Percentiles rank a stretch among this genome's conserved stretches.
Evolutionary conservation across 805 yeast species (phyloP).

Genomic region (Wickerhamomyces tratensis): DNA sequence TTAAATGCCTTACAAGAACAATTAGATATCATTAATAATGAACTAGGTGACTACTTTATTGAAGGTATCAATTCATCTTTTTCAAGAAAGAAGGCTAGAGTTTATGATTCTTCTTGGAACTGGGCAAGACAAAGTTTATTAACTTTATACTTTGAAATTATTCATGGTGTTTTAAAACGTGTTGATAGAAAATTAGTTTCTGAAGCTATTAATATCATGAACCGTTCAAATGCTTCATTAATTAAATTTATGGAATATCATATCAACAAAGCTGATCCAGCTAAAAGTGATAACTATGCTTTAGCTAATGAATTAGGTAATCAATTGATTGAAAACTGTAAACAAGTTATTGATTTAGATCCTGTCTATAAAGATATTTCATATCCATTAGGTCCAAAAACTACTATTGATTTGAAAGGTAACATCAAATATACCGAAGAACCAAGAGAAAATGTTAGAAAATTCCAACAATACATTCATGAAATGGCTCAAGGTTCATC

Average conservation of each 20-base stretch:
- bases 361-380: constrained; percentile 96
- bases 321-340: constrained; percentile 92
- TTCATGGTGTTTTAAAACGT: constrained; percentile 84
- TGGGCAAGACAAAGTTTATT: constrained; percentile 99
- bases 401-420: constrained; percentile 82
- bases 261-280: constrained; percentile 48
- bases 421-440: constrained; percentile 76
- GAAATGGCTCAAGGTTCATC: constrained; percentile 96
- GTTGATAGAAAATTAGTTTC: constrained; percentile 94
- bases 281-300: constrained; percentile 85
- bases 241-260: constrained; percentile 95
- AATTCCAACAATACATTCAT: constrained; percentile 88
- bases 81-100: constrained; percentile 88
- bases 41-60: constrained; percentile 89
- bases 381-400: constrained; percentile 92
- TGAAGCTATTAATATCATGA: constrained; percentile 96
- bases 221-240: constrained; percentile 88
- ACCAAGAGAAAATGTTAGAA: constrained; percentile 84
- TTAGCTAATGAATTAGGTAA: constrained; percentile 86
- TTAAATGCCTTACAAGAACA: constrained; percentile 77
- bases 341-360: constrained; percentile 64
- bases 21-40: constrained; percentile 64
- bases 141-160: constrained; percentile 89
- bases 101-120: constrained; percentile 97
- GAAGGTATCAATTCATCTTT: constrained; percentile 86